phyloP scores from a whole-genome alignment of 2,329 filamentous ascomycete genomes.

The Cercospora beticola region DNA sequence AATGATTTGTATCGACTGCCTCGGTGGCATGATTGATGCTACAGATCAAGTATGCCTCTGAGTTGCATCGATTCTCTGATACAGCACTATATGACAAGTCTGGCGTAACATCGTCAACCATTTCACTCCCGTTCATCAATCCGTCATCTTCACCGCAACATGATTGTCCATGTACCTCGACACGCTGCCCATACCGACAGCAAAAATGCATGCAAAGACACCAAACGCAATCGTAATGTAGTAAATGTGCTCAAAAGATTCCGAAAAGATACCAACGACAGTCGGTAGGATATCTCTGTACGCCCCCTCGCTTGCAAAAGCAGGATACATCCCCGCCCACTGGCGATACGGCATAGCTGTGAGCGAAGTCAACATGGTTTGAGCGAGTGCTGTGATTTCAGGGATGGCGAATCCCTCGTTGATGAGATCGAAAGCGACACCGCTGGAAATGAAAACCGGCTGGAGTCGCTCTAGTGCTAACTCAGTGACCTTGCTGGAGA shows the following conservation, averaged over 20 bases:
- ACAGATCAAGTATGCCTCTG: not conserved
- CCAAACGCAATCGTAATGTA: constrained; percentile 11
- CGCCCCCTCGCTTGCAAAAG: not conserved
- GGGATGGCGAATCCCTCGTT: not conserved
- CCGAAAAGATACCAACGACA: constrained; percentile 7
- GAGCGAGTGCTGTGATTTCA: not conserved
- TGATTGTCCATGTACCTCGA: constrained; percentile 5
- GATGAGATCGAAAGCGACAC: not conserved
- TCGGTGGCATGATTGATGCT: not conserved
- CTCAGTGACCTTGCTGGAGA: constrained; percentile 5
- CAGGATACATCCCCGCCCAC: not conserved
- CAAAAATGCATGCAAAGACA: not conserved
- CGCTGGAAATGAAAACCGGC: not conserved
- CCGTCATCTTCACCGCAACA: constrained; percentile 5
- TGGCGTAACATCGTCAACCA: not conserved
- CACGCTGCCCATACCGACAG: not conserved
- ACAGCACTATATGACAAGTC: not conserved
- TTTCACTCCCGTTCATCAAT: not conserved
- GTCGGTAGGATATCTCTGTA: not conserved
- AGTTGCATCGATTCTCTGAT: not conserved
- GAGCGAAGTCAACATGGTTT: constrained; percentile 6
- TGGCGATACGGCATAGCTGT: constrained; percentile 11
- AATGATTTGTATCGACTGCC: no score
- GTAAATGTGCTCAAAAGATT: not conserved
- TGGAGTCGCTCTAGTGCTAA: not conserved